Conservation (phyloP, 441 rosid species). For the Gossypium davidsonii region DNA sequence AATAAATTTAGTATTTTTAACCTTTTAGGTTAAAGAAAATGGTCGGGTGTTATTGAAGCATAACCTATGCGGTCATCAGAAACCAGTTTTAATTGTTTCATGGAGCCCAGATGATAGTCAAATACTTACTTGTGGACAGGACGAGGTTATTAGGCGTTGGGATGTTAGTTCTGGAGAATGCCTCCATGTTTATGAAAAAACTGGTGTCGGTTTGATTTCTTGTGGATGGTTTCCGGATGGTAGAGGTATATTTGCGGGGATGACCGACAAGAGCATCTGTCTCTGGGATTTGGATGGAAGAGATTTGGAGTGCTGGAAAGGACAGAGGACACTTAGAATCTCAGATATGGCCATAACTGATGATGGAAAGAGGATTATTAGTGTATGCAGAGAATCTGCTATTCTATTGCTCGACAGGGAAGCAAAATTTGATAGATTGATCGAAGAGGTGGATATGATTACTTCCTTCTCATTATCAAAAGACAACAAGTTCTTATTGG, state of each 20-base stretch:
- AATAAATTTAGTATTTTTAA: neutral
- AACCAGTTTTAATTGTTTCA: constrained; percentile 51
- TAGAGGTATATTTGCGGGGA: constrained; percentile 43
- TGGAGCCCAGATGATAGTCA: constrained; percentile 63
- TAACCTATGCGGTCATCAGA: constrained; percentile 53
- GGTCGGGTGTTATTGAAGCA: constrained; percentile 51
- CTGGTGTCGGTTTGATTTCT: constrained; percentile 43
- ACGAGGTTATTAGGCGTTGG: constrained; percentile 59
- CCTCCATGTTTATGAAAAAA: constrained; percentile 46
- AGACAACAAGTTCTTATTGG: constrained; percentile 53
- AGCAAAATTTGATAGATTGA: constrained; percentile 36
- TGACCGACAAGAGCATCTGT: constrained; percentile 55
- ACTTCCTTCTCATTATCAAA: constrained; percentile 60
- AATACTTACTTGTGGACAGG: constrained; percentile 64
- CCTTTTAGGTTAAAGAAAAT: constrained; percentile 44
- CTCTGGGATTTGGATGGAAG: constrained; percentile 64
- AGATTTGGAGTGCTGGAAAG: constrained; percentile 66
- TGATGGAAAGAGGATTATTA: constrained; percentile 59
- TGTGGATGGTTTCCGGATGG: constrained; percentile 68
- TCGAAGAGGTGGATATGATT: constrained; percentile 52
- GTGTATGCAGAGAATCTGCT: constrained; percentile 47
- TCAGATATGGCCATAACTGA: constrained; percentile 63
- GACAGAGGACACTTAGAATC: constrained; percentile 48
- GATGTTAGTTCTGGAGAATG: constrained; percentile 55
- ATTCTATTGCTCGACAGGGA: constrained; percentile 53